phyloP scores from a whole-genome alignment of 2,329 filamentous ascomycete species.

The Didymella exigua region DNA sequence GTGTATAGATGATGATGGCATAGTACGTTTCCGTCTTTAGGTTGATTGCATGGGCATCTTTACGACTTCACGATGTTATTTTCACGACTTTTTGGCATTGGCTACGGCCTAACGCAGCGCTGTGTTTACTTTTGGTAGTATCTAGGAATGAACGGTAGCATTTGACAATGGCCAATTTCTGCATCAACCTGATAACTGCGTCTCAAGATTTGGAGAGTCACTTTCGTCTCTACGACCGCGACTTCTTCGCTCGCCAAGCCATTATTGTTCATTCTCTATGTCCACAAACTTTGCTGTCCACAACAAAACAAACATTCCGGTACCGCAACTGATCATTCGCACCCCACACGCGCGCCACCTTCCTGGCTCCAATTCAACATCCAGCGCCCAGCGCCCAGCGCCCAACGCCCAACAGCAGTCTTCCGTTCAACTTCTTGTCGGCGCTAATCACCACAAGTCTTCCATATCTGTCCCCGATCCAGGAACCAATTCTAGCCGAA shows the following conservation, averaged over 20 bases:
- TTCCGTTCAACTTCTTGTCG: neutral
- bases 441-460: neutral
- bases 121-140: neutral
- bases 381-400: too few relatives aligned
- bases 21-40: conserved; percentile 2
- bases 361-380: neutral
- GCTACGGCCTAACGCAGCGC: conserved; percentile 5
- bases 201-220: neutral
- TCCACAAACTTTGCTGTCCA: neutral
- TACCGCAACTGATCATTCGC: neutral
- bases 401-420: neutral
- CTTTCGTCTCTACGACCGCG: neutral
- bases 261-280: neutral
- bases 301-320: conserved; percentile 17
- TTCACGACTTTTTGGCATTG: neutral
- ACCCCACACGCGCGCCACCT: neutral
- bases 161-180: neutral
- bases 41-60: neutral
- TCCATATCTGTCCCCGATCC: neutral
- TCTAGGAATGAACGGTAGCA: neutral
- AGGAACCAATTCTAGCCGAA: neutral
- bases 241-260: neutral
- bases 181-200: neutral
- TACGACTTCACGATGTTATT: conserved; percentile 6
- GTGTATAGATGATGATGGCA: conserved; percentile 2